These are phyloP conservation scores for Colletotrichum higginsianum DNA, from an alignment of 2,329 filamentous ascomycete genomes.

Conservation along the genomic window DNA sequence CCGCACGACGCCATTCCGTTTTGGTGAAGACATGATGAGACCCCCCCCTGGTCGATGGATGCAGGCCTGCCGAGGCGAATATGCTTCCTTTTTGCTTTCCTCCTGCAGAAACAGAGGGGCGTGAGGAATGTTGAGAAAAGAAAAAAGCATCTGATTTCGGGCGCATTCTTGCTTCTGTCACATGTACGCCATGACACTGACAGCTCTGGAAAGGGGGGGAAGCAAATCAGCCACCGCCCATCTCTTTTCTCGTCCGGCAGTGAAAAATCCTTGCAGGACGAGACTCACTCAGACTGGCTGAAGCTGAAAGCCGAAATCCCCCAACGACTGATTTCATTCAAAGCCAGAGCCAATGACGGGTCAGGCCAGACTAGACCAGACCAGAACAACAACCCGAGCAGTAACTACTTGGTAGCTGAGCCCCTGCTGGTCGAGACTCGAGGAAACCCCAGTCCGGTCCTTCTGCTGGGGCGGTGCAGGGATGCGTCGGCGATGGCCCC, in stretches of 20 bases:
- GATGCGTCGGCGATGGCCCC: constrained; percentile 15
- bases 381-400: too few species aligned
- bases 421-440: constrained; percentile 15
- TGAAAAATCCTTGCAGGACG: neutral
- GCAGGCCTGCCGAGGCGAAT: constrained; percentile 8
- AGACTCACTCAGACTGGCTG: neutral
- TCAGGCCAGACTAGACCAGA: neutral
- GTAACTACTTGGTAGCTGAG: constrained; percentile 5
- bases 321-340: constrained; percentile 27
- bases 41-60: constrained; percentile 17
- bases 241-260: neutral
- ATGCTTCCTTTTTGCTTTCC: neutral
- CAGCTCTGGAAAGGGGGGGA: neutral
- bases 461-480: constrained; percentile 35
- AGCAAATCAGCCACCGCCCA: neutral
- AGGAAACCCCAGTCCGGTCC: constrained; percentile 18
- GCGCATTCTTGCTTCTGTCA: neutral
- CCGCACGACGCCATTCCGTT: constrained; percentile 36
- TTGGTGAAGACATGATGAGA: neutral
- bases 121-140: neutral
- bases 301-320: neutral
- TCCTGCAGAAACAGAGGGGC: constrained; percentile 18
- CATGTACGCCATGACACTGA: neutral
- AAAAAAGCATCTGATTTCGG: constrained; percentile 29
- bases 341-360: constrained; percentile 25